Evolutionary conservation across 2,329 filamentous ascomycete species (phyloP).

Genomic region (Botrytis sinoallii): DNA sequence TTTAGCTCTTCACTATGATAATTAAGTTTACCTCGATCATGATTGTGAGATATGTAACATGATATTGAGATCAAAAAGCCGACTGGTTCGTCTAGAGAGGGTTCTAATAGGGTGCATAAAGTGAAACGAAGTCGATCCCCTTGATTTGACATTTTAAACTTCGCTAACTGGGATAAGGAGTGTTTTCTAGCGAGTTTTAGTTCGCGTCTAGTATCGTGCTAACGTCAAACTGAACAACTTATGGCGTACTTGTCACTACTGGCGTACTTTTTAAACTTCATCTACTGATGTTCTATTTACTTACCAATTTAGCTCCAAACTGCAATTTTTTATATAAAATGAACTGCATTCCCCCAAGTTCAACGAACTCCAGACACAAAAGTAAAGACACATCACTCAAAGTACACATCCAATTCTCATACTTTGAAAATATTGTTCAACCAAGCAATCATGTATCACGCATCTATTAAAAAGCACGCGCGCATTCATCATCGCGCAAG

Average conservation of each 20-base stretch:
- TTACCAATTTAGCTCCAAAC: neutral
- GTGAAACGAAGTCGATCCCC: neutral
- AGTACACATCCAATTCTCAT: neutral
- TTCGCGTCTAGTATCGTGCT: neutral
- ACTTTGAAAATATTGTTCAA: neutral
- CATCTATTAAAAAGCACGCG: neutral
- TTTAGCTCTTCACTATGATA: neutral
- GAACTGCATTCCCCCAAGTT: neutral
- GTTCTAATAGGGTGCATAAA: neutral
- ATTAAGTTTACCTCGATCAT: neutral
- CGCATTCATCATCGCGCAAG: neutral
- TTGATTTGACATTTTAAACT: neutral
- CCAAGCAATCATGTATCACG: neutral
- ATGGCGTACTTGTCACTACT: neutral
- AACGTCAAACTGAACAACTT: neutral
- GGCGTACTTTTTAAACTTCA: fast-evolving
- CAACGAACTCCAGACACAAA: neutral
- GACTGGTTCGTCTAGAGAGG: fast-evolving
- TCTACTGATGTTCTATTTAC: fast-evolving
- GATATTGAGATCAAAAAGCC: fast-evolving
- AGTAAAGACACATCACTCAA: neutral
- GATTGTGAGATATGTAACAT: neutral
- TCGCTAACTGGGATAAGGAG: neutral
- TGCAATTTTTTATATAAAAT: neutral
- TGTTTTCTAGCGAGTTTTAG: neutral